Evolutionary conservation across 23 red algal genomes (phyloP).

Genomic region (Cyanidium caldarium): DNA sequence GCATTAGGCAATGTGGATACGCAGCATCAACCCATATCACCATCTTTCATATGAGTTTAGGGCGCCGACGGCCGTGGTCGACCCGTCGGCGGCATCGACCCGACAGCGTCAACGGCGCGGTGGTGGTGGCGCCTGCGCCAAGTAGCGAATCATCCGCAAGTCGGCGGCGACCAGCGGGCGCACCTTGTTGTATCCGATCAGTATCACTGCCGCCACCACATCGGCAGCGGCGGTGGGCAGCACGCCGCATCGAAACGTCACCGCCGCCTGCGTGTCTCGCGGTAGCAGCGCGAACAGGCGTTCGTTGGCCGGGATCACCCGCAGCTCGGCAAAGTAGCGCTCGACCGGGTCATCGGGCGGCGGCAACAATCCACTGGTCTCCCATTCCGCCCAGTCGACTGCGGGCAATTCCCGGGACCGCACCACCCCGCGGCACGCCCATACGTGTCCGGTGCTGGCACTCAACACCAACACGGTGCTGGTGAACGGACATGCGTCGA

Average conservation of each 20-base stretch:
- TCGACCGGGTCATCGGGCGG: neutral
- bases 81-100: neutral
- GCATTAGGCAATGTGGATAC: neutral
- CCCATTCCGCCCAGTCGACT: neutral
- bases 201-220: neutral
- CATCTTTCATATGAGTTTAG: constrained; percentile 6
- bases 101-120: too few species aligned
- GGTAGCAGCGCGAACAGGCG: neutral
- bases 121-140: neutral
- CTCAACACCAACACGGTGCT: neutral
- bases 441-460: neutral
- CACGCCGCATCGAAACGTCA: neutral
- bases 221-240: neutral
- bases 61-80: neutral
- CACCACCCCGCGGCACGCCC: neutral
- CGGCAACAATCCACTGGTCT: neutral
- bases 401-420: neutral
- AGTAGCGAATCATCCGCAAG: neutral
- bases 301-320: neutral
- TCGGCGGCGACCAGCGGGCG: neutral
- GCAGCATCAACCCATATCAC: neutral
- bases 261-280: neutral
- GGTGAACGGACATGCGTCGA: neutral
- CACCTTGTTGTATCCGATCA: constrained; percentile 1
- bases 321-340: neutral